phyloP scores from a whole-genome alignment of 1,139 yeast species.

The Hemisphaericaspora lyxosophila region DNA sequence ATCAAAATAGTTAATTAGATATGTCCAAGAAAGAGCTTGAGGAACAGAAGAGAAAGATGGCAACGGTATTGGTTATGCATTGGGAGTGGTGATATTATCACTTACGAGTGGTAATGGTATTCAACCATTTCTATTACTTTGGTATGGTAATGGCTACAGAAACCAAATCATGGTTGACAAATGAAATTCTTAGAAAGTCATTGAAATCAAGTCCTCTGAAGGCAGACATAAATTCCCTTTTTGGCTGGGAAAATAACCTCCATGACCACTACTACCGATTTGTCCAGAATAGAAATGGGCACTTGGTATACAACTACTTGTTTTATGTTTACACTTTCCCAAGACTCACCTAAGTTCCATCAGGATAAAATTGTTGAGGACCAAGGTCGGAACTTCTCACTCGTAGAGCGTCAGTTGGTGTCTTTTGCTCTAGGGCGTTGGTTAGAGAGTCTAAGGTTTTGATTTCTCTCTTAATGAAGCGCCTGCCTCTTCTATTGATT shows the following conservation, averaged over 20 bases:
- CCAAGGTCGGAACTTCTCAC: constrained; percentile 54
- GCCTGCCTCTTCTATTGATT: constrained; percentile 52
- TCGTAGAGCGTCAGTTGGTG: constrained; percentile 55
- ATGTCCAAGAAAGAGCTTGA: constrained; percentile 26
- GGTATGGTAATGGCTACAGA: constrained; percentile 50
- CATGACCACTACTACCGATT: constrained; percentile 68
- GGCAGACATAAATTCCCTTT: constrained; percentile 29
- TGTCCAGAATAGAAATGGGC: constrained; percentile 78
- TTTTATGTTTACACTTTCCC: constrained; percentile 17
- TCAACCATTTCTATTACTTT: constrained; percentile 63
- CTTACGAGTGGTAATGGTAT: constrained; percentile 42
- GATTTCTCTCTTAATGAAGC: constrained; percentile 58
- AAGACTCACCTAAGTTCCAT: constrained; percentile 45
- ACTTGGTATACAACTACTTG: neutral
- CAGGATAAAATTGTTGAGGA: constrained; percentile 53
- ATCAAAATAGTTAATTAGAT: constrained; percentile 29
- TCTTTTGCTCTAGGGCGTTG: constrained; percentile 55
- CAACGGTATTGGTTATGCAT: constrained; percentile 39
- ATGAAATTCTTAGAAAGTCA: constrained; percentile 32
- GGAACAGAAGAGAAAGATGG: constrained; percentile 25
- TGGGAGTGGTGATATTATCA: constrained; percentile 29
- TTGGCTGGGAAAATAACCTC: constrained; percentile 40
- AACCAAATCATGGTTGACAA: constrained; percentile 35
- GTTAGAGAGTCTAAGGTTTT: constrained; percentile 50
- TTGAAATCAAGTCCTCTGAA: constrained; percentile 28